These are phyloP conservation scores for Penicillium pancosmium DNA, from an alignment of 495 filamentous ascomycete genomes.

Conservation along the genomic window DNA sequence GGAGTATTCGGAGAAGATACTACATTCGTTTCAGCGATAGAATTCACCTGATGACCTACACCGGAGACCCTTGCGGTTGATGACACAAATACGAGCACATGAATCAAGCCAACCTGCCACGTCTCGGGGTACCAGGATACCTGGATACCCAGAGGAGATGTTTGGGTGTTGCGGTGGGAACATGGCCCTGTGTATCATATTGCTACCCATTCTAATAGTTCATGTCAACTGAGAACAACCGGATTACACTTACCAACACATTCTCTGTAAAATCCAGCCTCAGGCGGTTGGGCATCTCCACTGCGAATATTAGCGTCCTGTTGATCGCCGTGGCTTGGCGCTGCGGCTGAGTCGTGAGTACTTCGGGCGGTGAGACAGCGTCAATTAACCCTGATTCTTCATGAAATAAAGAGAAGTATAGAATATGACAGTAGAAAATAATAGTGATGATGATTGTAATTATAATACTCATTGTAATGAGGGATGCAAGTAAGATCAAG, in stretches of 20 bases:
- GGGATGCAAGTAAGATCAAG: not conserved
- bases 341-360: too few relatives aligned
- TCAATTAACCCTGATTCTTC: too few relatives aligned
- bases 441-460: too few relatives aligned
- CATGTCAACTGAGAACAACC: slow-evolving; percentile 19
- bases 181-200: slow-evolving; percentile 11
- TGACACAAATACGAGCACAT: slow-evolving; percentile 21
- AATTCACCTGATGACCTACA: slow-evolving; percentile 18
- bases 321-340: not conserved
- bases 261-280: not conserved
- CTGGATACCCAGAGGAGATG: not conserved
- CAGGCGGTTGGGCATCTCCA: slow-evolving; percentile 1
- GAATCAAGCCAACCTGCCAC: not conserved
- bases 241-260: not conserved
- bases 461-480: not conserved
- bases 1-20: slow-evolving; percentile 8
- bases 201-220: slow-evolving; percentile 18
- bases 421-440: too few relatives aligned
- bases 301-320: not conserved
- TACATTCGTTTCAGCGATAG: slow-evolving; percentile 14
- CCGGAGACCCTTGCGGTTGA: slow-evolving; percentile 14
- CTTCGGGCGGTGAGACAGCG: not conserved
- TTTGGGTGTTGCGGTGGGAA: not conserved
- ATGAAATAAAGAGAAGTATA: too few relatives aligned
- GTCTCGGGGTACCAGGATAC: slow-evolving; percentile 3